Base-by-base conservation (phyloP, 2,329 filamentous ascomycete genomes). In the Diaporthe longicolla region DNA sequence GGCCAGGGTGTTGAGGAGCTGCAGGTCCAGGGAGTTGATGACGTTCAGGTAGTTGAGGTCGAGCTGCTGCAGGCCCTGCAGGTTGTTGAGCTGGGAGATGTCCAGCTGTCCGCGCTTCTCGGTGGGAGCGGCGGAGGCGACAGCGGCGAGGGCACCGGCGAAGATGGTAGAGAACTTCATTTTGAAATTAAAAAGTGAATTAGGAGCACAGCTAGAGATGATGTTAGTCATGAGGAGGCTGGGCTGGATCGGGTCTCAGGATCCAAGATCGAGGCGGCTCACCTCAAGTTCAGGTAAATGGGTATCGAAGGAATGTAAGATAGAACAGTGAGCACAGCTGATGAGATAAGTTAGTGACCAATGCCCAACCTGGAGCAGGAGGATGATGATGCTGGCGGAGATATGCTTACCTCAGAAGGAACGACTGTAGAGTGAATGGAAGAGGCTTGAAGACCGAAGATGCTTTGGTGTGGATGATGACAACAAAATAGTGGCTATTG, bases 121-220 rank as follows among this genome's bases (percentile, higher is more conserved):
- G 71, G 85, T 71, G 57, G 87, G 86, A 65, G 85, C 85, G 68
- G 86, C 86, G 70, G 79, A 77, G 75, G 81, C 85, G 75, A 87
- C 78, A 76, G 85, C 84, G 77, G 85, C 85, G 71, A 88, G 82
- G 73, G 82, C 82, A 79, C 84, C 81, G 79, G 83, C 79, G 80
- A 89, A 74, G 81, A 89, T 78, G 76, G 82, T 83, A 69, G 84
- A 80, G 81, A 83, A 81, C 85, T 88, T 87, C 87, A 89, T 89
- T 77, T 84, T 88, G 84, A 80, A 72, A 76, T 78, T 40, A 68
- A 68, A 68, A 73, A 32, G 72, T 52, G 63, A 63, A 77, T 78
- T 76, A 83, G 82, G 82, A 87, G 85, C 85, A 85, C 85, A 86
- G 85, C 85, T 68, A 9, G 15, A 68, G n/a, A 29, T 59, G 26